Evolutionary conservation across 202 grass and related monocot species (phyloP).

Genomic region (Bolboschoenoplectus hybrid): DNA sequence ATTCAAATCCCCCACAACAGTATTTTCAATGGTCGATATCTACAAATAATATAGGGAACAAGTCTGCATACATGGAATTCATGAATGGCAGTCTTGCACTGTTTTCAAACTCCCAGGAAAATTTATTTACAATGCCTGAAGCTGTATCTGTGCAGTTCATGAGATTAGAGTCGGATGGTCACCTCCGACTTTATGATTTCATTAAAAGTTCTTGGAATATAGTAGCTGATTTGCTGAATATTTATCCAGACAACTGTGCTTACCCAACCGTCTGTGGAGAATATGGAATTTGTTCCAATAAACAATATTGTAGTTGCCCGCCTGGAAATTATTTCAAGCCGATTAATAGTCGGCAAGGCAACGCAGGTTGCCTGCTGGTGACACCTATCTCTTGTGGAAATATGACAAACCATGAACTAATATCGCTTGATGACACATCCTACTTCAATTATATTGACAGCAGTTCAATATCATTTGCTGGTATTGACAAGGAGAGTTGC

Average conservation of each 20-base stretch:
- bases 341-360: conserved; percentile 38
- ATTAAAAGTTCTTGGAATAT: background rate
- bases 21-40: background rate
- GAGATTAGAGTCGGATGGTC: conserved; percentile 47
- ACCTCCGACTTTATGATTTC: conserved; percentile 40
- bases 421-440: conserved; percentile 25
- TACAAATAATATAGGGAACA: background rate
- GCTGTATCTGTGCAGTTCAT: conserved; percentile 37
- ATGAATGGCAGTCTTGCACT: conserved; percentile 14
- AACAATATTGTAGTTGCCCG: conserved; percentile 45
- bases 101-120: background rate
- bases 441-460: conserved; percentile 45
- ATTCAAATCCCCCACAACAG: background rate
- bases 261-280: conserved; percentile 55
- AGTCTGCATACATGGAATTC: conserved; percentile 16
- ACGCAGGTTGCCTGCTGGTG: conserved; percentile 32
- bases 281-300: conserved; percentile 46
- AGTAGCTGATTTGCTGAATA: conserved; percentile 38
- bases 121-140: conserved; percentile 3
- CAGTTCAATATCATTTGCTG: background rate
- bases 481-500: conserved; percentile 48
- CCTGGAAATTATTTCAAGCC: conserved; percentile 34
- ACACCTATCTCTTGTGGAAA: conserved; percentile 44
- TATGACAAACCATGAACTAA: background rate
- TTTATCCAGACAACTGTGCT: conserved; percentile 43